A percentile compares a stretch with the other conserved stretches of the same genome.
phyloP scores from a whole-genome alignment of 495 filamentous ascomycete genomes.

The Poronia punctata region DNA sequence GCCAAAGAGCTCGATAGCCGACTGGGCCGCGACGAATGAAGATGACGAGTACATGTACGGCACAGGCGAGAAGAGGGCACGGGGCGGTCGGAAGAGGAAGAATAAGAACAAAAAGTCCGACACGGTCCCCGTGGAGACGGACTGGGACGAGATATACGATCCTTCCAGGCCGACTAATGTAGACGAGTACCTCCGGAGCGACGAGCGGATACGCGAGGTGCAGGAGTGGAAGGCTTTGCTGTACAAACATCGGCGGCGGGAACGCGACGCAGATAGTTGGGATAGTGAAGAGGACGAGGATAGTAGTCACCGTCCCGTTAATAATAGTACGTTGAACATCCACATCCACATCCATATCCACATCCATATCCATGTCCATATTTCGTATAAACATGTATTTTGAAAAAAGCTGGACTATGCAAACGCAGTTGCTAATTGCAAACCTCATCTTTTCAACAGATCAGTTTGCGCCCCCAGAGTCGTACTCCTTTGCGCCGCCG shows the following conservation, averaged over 20 bases:
- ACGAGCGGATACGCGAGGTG: constrained; percentile 73
- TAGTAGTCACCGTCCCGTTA: constrained; percentile 32
- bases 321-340: constrained; percentile 40
- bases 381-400: no score
- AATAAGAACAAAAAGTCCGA: constrained; percentile 65
- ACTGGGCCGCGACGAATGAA: constrained; percentile 65
- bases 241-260: constrained; percentile 63
- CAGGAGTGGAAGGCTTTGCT: constrained; percentile 83
- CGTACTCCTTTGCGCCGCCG: constrained; percentile 68
- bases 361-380: no score
- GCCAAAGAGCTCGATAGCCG: constrained; percentile 65
- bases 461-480: constrained; percentile 63
- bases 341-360: background rate
- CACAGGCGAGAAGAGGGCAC: constrained; percentile 55
- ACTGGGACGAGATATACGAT: constrained; percentile 95
- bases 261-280: constrained; percentile 40
- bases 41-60: constrained; percentile 55
- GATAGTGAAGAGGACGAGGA: constrained; percentile 52
- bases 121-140: constrained; percentile 51
- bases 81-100: constrained; percentile 71
- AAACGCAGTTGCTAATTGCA: no score
- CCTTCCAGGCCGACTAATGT: constrained; percentile 77
- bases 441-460: constrained; percentile 34
- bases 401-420: no score
- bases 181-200: constrained; percentile 78